Evolutionary conservation across 139 green algal species (phyloP).

Genomic region (Gonium pectorale): DNA sequence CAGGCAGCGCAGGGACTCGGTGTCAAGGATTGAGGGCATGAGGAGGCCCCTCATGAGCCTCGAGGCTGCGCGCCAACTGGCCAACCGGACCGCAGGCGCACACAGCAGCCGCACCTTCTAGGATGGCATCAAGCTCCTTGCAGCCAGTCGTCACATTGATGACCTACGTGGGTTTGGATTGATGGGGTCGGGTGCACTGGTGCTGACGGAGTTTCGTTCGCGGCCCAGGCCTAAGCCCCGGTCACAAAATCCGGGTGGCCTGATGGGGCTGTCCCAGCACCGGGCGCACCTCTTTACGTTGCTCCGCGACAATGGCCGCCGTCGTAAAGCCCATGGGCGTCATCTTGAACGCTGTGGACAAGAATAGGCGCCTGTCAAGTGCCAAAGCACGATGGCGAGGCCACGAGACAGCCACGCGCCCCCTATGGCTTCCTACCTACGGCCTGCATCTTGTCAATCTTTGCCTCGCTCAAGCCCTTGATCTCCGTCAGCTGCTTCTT

Average conservation of each 20-base stretch:
- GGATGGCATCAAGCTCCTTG: constrained; percentile 91
- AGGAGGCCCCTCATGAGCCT: no score
- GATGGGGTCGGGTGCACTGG: no score
- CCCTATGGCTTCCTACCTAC: background rate
- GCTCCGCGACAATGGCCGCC: constrained; percentile 83
- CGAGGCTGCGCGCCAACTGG: no score
- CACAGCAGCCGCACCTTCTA: constrained; percentile 85
- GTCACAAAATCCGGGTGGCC: no score
- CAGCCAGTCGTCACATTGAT: constrained; percentile 93
- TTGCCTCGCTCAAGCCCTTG: constrained; percentile 97
- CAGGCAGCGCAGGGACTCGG: no score
- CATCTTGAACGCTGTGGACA: constrained; percentile 88
- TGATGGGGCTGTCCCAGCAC: background rate
- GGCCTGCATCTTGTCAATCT: constrained; percentile 70
- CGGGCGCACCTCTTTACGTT: constrained; percentile 69
- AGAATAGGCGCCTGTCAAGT: background rate
- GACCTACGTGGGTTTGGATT: no score
- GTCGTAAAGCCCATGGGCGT: constrained; percentile 96
- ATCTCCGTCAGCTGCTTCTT: constrained; percentile 89
- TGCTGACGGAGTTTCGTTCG: no score
- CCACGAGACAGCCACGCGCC: background rate
- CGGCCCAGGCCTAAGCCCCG: no score
- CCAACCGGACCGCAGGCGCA: no score
- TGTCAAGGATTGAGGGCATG: no score
- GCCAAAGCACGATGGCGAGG: background rate